Base-by-base conservation (phyloP, 2,329 filamentous ascomycete genomes). In the Ciborinia camelliae region DNA sequence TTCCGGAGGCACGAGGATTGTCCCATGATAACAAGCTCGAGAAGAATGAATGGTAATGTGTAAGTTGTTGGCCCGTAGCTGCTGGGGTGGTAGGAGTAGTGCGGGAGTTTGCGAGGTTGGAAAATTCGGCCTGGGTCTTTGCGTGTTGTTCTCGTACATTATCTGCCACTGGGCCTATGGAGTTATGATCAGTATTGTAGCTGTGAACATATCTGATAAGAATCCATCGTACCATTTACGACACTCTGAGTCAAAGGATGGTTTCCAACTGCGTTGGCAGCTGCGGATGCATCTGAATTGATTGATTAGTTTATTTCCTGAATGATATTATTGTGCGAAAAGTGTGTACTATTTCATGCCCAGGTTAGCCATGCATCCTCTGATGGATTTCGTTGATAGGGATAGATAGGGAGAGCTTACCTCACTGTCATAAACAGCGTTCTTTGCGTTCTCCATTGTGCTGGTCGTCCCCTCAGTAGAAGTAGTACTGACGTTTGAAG, bases 21-120 rank as follows among this genome's bases (percentile, higher is more conserved):
- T 87, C 82, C 86, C 87, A 90, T 70, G 86, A 89, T 67, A 90
- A 79, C 65, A 90, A 81, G 75, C 88, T 85, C 59, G 82, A 84
- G 77, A 90, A 90, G 78, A 89, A 85, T 20, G 86, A 89, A 79
- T 90, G 86, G 76, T 89, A 90, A 77, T 88, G 85, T 66, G 86
- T 89, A 73, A 89, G 77, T 59, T 83, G 82, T 76, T 88, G 85
- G 71, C 84, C 85, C 54, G 84, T 86, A 67, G 83, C 84, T 72
- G 85, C 80, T 41, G 80, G 79, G 65, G 79, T 78, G 59, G 77
- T 69, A 63, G 84, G 85, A 58, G 83, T 83, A 73, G 80, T 80
- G 73, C 84, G 84, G 70, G 84, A 75, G 67, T 81, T 81, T 71
- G 84, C 84, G 55, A 87, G 80, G 75, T 84, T 85, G 73, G 81